Conservation (phyloP, 768 basidiomycete genomes). For the Panellus pusillus region DNA sequence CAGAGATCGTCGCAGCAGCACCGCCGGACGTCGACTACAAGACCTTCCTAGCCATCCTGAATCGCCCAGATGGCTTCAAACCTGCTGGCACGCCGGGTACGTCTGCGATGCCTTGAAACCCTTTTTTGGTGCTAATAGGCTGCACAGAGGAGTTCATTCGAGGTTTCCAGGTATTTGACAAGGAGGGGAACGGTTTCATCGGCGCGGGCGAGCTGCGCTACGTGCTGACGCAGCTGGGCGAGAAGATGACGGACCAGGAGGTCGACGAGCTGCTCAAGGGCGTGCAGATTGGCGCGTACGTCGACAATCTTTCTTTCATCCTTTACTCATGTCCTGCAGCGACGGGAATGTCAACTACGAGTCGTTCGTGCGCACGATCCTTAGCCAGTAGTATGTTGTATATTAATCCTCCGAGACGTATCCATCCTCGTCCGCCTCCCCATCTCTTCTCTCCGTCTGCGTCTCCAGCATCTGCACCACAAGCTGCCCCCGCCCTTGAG, state of each 20-base stretch:
- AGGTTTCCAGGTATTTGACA: conserved; percentile 98
- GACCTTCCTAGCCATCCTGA: conserved; percentile 86
- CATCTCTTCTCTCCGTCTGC: conserved; percentile 18
- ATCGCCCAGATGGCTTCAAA: conserved; percentile 95
- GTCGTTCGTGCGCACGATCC: conserved; percentile 92
- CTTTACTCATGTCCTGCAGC: conserved; percentile 39
- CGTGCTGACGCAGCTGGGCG: conserved; percentile 93
- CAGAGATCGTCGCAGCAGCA: conserved; percentile 69
- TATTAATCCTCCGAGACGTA: conserved; percentile 53
- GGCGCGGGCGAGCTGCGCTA: conserved; percentile 91
- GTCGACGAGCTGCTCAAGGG: conserved; percentile 98
- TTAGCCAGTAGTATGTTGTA: conserved; percentile 63
- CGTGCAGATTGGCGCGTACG: conserved; percentile 85
- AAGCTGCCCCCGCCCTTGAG: conserved; percentile 64
- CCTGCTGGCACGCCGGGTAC: conserved; percentile 92
- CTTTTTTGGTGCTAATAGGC: conserved; percentile 1
- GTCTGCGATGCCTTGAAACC: conserved; percentile 1
- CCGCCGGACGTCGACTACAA: conserved; percentile 92
- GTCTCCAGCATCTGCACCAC: conserved; percentile 51
- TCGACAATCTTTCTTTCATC: conserved; percentile 24
- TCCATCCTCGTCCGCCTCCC: conserved; percentile 46
- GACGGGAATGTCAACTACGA: conserved; percentile 98
- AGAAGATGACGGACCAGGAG: conserved; percentile 98
- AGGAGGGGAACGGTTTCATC: conserved; percentile 89
- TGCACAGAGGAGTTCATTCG: conserved; percentile 94